Percentiles rank a stretch among this genome's conserved stretches.
Evolutionary conservation across 768 basidiomycete genomes (phyloP).

Genomic region (Russula abietina): DNA sequence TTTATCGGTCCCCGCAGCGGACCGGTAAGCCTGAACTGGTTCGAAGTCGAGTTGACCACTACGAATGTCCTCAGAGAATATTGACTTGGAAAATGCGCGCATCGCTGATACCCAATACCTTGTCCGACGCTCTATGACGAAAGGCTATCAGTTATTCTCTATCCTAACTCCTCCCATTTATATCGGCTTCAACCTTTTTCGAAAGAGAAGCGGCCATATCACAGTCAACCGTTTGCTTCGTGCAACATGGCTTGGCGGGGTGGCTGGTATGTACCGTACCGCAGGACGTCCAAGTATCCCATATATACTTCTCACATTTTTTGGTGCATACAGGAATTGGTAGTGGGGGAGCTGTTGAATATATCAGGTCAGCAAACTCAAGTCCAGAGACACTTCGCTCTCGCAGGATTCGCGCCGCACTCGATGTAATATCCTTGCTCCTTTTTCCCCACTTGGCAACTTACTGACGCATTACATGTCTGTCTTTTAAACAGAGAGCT

Average conservation of each 20-base stretch:
- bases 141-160: constrained; percentile 65
- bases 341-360: constrained; percentile 52
- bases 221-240: constrained; percentile 58
- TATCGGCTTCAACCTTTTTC: constrained; percentile 44
- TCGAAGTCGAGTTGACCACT: too few relatives aligned
- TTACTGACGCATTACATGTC: background rate
- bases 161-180: constrained; percentile 59
- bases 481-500: constrained; percentile 38
- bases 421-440: constrained; percentile 44
- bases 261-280: constrained; percentile 40
- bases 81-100: constrained; percentile 30
- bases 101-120: constrained; percentile 59
- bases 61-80: constrained; percentile 1
- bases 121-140: constrained; percentile 56
- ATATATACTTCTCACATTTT: background rate
- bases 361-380: constrained; percentile 51
- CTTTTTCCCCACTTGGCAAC: background rate
- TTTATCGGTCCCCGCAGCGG: background rate
- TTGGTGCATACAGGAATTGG: constrained; percentile 39
- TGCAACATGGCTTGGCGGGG: constrained; percentile 68
- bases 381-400: constrained; percentile 44
- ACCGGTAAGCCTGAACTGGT: background rate
- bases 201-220: constrained; percentile 50
- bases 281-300: background rate
- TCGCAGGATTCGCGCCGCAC: constrained; percentile 46